Conservation (phyloP, 179 eudicot genomes). For the Silene coronaria region DNA sequence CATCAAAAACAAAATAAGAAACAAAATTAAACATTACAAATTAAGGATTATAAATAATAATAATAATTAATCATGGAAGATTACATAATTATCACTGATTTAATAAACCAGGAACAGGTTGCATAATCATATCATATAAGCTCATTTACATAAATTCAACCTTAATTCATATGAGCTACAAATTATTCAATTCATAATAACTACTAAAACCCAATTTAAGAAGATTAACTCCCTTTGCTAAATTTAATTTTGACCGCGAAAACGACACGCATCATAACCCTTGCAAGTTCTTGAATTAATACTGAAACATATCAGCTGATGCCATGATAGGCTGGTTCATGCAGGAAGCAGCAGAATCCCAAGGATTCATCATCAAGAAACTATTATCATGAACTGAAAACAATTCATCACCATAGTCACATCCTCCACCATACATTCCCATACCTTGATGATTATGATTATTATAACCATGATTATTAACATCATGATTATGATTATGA, state of each 20-base stretch:
- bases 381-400: slow-evolving; percentile 22
- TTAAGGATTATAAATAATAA: neutral
- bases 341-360: slow-evolving; percentile 33
- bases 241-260: too few relatives aligned
- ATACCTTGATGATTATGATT: neutral
- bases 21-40: slow-evolving; percentile 3
- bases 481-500: neutral
- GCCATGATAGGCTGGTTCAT: slow-evolving; percentile 63
- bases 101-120: slow-evolving; percentile 11
- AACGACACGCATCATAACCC: too few relatives aligned
- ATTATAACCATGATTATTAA: neutral
- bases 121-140: neutral
- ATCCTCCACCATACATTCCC: slow-evolving; percentile 13
- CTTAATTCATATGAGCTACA: slow-evolving; percentile 12
- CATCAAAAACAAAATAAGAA: slow-evolving; percentile 5
- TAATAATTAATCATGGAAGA: slow-evolving; percentile 3
- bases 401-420: neutral
- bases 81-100: slow-evolving; percentile 7
- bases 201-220: neutral
- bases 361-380: slow-evolving; percentile 36
- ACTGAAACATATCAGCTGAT: slow-evolving; percentile 49
- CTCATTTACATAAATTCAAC: neutral
- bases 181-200: too few relatives aligned
- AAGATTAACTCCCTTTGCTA: neutral
- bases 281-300: slow-evolving; percentile 11